Base-by-base conservation (phyloP, 2,329 filamentous ascomycete genomes). In the Nannizzia gypsea region DNA sequence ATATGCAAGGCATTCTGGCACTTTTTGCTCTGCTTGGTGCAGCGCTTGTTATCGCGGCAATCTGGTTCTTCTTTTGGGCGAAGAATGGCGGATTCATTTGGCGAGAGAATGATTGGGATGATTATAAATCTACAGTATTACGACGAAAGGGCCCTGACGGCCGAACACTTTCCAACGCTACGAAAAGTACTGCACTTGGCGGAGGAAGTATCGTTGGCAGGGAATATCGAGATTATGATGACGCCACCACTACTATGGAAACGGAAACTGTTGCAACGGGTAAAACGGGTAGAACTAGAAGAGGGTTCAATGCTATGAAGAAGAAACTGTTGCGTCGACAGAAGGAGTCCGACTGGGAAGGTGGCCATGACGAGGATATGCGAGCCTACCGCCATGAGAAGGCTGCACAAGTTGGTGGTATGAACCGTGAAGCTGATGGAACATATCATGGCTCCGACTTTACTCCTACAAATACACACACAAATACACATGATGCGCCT, bases 51-150 rank as follows among this genome's bases (percentile, higher is more conserved):
- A 61, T 88, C 2, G 82, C 79, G 0, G 83, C 81, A 24, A 90
- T 97, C 69, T 99, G 93, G 91, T 96, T 99, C 81, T 97, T 99
- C 81, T 95, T 95, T 81, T 95, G 89, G 88, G 92, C 92, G 60
- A 92, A 88, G 76, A 96, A 97, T 67, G 93, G 93, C 63, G 93
- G 93, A 13, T 96, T 97, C 77, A 78, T 88, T 64, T 97, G 90
- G 80, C 81, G 82, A 54, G 78, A 95, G 64, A 80, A 83, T 38
- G 93, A 99, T 74, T 99, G 93, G 92, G 92, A 97, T 4, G 93
- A 99, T 69, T 99, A 99, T 83, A 97, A 97, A 73, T 87, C 88
- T 1, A 96, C 92, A 0, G 93, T 99, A 1, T 76, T 99, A 52
- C 83, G 93, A 46, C 87, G 91, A 58, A 90, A 87, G 68, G 91